A percentile compares a stretch with the other conserved stretches of the same genome.
phyloP scores from a whole-genome alignment of 225 moss, liverwort and hornwort genomes.

The Ulota crispa region DNA sequence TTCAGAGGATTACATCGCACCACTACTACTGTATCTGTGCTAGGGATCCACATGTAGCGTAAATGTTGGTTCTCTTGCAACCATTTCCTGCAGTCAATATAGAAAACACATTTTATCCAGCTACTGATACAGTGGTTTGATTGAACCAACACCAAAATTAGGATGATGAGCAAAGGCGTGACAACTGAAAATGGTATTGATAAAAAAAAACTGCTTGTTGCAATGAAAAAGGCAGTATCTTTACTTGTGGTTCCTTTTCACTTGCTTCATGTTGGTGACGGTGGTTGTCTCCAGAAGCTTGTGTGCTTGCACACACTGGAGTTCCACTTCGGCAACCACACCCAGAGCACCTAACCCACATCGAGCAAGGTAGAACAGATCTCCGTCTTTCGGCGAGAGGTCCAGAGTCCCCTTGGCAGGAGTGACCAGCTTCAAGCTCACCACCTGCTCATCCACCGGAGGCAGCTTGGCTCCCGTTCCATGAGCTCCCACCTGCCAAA shows the following conservation, averaged over 20 bases:
- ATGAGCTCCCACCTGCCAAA: slow-evolving; percentile 91
- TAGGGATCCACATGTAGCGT: slow-evolving; percentile 95
- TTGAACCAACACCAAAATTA: not conserved
- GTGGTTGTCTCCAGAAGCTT: slow-evolving; percentile 78
- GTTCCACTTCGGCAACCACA: slow-evolving; percentile 93
- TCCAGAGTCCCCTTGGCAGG: slow-evolving; percentile 82
- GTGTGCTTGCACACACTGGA: slow-evolving; percentile 85
- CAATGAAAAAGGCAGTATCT: not conserved
- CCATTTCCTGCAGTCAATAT: slow-evolving; percentile 74
- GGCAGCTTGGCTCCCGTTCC: slow-evolving; percentile 90
- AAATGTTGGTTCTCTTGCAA: slow-evolving; percentile 83
- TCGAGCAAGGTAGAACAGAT: slow-evolving; percentile 82
- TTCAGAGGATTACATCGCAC: slow-evolving; percentile 79
- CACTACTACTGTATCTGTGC: slow-evolving; percentile 81
- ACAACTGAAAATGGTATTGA: not conserved
- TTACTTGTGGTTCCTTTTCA: slow-evolving; percentile 90
- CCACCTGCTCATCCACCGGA: slow-evolving; percentile 93
- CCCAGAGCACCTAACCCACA: slow-evolving; percentile 93
- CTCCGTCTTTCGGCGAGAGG: slow-evolving; percentile 70
- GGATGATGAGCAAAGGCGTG: not conserved
- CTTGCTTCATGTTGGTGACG: slow-evolving; percentile 76
- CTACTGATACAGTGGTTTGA: not conserved
- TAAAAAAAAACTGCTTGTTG: not conserved
- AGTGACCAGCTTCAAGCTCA: slow-evolving; percentile 91
- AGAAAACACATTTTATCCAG: not conserved